phyloP scores from a whole-genome alignment of 2,329 filamentous ascomycete genomes.

The Aspergillus neotritici region DNA sequence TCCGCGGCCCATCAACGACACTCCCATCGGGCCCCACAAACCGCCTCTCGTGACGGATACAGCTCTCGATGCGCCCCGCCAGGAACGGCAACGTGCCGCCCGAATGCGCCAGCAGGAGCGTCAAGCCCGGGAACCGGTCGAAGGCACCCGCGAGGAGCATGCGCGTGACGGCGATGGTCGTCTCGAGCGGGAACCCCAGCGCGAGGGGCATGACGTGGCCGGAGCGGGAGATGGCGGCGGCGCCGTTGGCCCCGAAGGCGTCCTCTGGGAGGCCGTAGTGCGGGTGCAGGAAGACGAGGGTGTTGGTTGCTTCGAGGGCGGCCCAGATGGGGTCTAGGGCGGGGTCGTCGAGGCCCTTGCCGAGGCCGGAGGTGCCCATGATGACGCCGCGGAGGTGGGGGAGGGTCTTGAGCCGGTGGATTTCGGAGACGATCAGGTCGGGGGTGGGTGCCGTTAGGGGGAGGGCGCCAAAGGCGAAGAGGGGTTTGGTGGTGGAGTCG shows the following conservation, averaged over 20 bases:
- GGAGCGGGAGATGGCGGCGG: slow-evolving; percentile 62
- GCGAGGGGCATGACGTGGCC: slow-evolving; percentile 83
- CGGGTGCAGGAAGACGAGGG: slow-evolving; percentile 79
- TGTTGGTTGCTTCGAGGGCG: slow-evolving; percentile 58
- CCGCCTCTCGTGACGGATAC: slow-evolving; percentile 74
- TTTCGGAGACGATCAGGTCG: slow-evolving; percentile 56
- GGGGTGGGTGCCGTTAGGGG: slow-evolving; percentile 64
- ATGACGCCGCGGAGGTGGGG: slow-evolving; percentile 77
- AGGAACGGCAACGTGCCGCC: slow-evolving; percentile 85
- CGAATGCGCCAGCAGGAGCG: slow-evolving; percentile 77
- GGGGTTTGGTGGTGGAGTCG: slow-evolving; percentile 30
- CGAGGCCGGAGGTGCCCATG: slow-evolving; percentile 76
- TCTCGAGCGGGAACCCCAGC: slow-evolving; percentile 85
- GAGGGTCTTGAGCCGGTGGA: slow-evolving; percentile 57
- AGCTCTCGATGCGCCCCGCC: slow-evolving; percentile 82
- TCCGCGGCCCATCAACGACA: slow-evolving; percentile 54
- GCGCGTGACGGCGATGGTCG: slow-evolving; percentile 78
- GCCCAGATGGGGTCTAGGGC: slow-evolving; percentile 65
- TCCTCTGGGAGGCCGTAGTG: slow-evolving; percentile 81
- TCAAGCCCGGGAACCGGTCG: slow-evolving; percentile 63
- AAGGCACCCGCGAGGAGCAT: slow-evolving; percentile 87
- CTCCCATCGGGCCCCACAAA: slow-evolving; percentile 57
- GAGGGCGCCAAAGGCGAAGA: slow-evolving; percentile 79
- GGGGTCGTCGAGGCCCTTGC: slow-evolving; percentile 73
- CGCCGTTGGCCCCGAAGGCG: slow-evolving; percentile 66